phyloP scores from a whole-genome alignment of 495 filamentous ascomycete species.

The Podospora conica region DNA sequence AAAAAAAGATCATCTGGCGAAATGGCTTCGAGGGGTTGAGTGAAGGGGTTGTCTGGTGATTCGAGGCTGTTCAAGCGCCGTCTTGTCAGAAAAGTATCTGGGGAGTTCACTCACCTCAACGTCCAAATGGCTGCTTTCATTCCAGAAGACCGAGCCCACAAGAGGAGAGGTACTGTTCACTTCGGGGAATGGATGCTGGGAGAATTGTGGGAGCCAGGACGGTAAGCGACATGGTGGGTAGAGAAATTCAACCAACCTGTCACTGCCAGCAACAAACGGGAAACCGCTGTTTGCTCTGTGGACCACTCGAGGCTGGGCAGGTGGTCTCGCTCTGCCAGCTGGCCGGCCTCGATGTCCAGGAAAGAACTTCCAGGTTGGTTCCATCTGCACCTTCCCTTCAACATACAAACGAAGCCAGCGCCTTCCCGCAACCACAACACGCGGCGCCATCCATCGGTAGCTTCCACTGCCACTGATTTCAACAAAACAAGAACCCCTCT shows the following conservation, averaged over 20 bases:
- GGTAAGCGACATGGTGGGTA: no score
- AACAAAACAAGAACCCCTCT: conserved; percentile 4
- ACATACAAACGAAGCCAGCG: background rate
- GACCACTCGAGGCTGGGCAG: background rate
- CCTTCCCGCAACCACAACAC: background rate
- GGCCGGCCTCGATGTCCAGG: background rate
- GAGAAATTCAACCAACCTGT: background rate
- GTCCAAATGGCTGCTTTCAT: background rate
- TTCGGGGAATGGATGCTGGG: no score
- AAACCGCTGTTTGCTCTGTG: background rate
- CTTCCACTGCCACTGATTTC: background rate
- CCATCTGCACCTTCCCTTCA: background rate
- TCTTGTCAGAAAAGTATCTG: background rate
- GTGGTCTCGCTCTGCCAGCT: background rate
- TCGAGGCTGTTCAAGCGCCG: background rate
- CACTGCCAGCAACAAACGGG: background rate
- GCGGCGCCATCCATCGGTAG: background rate
- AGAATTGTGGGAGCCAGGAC: no score
- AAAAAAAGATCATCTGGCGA: background rate
- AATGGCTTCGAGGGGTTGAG: background rate
- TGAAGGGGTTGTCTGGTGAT: background rate
- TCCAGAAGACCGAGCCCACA: background rate
- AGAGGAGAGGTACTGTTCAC: no score
- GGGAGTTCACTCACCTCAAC: background rate
- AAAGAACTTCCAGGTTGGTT: background rate